These are phyloP conservation scores for Ophiostoma himal-ulmi DNA, from an alignment of 2,329 filamentous ascomycete species.

Conservation along the genomic window DNA sequence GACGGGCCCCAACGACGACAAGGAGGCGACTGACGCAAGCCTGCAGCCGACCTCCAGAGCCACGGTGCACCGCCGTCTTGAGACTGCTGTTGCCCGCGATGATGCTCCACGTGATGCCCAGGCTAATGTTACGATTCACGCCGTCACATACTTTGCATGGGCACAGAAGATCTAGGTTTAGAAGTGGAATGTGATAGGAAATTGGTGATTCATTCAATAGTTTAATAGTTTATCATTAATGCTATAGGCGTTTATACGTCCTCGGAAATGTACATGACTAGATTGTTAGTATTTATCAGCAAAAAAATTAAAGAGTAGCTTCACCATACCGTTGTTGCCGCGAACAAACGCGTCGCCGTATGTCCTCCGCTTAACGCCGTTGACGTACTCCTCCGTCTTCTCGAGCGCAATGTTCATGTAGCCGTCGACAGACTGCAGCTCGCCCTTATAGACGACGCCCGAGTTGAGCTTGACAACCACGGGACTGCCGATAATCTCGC, in stretches of 20 bases:
- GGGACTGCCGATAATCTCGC: conserved; percentile 87
- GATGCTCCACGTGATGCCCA: conserved; percentile 55
- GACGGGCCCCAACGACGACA: conserved; percentile 33
- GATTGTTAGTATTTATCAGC: conserved; percentile 21
- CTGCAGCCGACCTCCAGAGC: conserved; percentile 34
- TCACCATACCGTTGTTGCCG: conserved; percentile 78
- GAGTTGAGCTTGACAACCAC: conserved; percentile 98
- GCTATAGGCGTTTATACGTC: conserved; percentile 39
- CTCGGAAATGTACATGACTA: conserved; percentile 67
- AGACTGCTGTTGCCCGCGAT: conserved; percentile 49
- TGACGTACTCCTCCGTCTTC: conserved; percentile 86
- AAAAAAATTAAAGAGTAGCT: conserved; percentile 9
- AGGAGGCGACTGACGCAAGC: conserved; percentile 28
- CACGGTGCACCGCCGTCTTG: conserved; percentile 45
- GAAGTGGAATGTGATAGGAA: neutral
- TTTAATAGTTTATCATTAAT: neutral
- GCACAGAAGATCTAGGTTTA: conserved; percentile 38
- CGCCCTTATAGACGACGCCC: conserved; percentile 96
- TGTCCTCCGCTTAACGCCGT: conserved; percentile 71
- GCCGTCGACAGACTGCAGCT: conserved; percentile 92
- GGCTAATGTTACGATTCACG: conserved; percentile 60
- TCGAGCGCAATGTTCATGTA: conserved; percentile 99
- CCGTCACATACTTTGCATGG: conserved; percentile 59
- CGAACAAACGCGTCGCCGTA: conserved; percentile 95
- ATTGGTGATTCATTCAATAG: conserved; percentile 29